These are phyloP conservation scores for Rutstroemia sp. DNA, from an alignment of 2,329 filamentous ascomycete species.

Conservation along the genomic window DNA sequence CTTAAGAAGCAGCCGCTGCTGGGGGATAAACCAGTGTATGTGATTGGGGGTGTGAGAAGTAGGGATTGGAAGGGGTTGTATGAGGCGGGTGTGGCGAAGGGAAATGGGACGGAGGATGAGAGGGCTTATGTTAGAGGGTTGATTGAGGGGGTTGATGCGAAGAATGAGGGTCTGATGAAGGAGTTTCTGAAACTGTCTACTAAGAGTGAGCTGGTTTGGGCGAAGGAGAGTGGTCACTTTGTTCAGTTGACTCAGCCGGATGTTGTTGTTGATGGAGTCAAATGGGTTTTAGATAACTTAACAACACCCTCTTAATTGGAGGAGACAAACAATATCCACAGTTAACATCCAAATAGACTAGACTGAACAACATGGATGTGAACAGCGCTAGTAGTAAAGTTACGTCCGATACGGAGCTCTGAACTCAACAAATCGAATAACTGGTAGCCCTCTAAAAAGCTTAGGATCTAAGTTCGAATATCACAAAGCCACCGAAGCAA, in stretches of 20 bases:
- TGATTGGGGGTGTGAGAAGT: background rate
- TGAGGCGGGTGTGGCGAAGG: conserved; percentile 27
- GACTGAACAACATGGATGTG: too few species aligned
- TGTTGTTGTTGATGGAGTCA: conserved; percentile 29
- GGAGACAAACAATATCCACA: too few species aligned
- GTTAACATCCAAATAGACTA: too few species aligned
- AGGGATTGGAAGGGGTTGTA: conserved; percentile 21
- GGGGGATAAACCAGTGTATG: conserved; percentile 19
- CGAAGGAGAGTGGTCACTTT: conserved; percentile 30
- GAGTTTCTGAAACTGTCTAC: conserved; percentile 27
- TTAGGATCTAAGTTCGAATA: too few species aligned
- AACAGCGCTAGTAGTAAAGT: too few species aligned
- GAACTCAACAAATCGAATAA: too few species aligned
- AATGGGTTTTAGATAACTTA: conserved; percentile 6
- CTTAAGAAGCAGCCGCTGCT: conserved; percentile 23
- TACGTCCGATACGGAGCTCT: too few species aligned
- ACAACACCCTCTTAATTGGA: too few species aligned
- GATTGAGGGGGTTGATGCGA: conserved; percentile 24
- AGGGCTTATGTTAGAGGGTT: conserved; percentile 23
- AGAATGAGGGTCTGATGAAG: conserved; percentile 26
- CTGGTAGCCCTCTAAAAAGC: too few species aligned
- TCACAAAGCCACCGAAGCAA: too few species aligned
- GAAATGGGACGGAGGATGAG: conserved; percentile 31
- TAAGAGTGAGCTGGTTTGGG: conserved; percentile 25
- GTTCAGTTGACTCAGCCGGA: conserved; percentile 32